Conservation (phyloP, 2,329 filamentous ascomycete species). For the Botrytis byssoidea region DNA sequence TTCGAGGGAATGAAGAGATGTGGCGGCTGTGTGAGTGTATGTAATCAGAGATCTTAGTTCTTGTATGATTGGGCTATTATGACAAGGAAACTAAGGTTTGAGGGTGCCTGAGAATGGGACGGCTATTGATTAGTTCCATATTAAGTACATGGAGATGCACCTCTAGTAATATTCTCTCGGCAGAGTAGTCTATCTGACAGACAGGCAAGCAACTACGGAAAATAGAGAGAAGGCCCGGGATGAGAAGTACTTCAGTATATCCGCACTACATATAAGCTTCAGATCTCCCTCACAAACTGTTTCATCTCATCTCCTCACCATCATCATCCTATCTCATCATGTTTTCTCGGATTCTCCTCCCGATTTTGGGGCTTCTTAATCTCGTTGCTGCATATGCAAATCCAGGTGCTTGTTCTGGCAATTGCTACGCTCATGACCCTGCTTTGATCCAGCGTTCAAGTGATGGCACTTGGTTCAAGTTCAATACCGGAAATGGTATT, state of each 20-base stretch:
- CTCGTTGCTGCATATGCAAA: conserved; percentile 36
- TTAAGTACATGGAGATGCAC: not conserved
- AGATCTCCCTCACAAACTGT: not conserved
- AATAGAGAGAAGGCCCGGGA: not conserved
- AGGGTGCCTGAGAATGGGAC: too few relatives aligned
- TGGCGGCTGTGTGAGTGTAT: not conserved
- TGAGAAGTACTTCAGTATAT: not conserved
- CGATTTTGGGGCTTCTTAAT: conserved; percentile 14
- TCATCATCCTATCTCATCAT: not conserved
- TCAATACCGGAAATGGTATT: conserved; percentile 44
- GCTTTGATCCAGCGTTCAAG: conserved; percentile 43
- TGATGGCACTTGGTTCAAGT: conserved; percentile 46
- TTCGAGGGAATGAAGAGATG: not conserved
- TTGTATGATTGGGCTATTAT: not conserved
- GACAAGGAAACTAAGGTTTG: too few relatives aligned
- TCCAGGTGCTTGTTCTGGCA: conserved; percentile 43
- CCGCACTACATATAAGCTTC: not conserved
- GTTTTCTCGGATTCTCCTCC: conserved; percentile 4
- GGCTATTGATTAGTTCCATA: not conserved
- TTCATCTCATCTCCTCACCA: not conserved
- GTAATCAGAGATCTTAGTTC: not conserved
- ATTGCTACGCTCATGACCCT: conserved; percentile 45
- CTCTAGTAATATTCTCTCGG: not conserved
- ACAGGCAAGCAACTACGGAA: not conserved
- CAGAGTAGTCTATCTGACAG: not conserved